Base-by-base conservation (phyloP, 495 filamentous ascomycete species). In the Cryomyces antarcticus region DNA sequence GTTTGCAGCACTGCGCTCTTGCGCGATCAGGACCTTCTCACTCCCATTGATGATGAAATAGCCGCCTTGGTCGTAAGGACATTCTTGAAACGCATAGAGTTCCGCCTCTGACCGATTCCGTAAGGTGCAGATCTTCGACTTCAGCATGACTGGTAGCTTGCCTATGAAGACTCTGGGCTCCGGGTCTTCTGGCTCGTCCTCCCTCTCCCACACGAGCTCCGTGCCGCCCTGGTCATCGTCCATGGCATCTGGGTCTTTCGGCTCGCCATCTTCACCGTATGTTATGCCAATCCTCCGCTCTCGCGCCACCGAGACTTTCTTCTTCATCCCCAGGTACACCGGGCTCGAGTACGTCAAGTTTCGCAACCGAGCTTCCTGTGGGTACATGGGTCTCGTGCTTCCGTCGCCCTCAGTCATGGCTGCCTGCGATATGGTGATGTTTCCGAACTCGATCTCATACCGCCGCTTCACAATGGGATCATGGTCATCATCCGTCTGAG, bases 1-100 rank as follows among this genome's bases (percentile, higher is more conserved):
- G 52, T 96, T 99, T 52, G 87, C 92, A 12, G 92, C 92, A 51
- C 83, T 93, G 28, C 89, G 78, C 59, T 99, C 89, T 59, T 99
- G 89, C 1, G 92, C 92, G 47, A 99, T 96, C 46, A 99, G 60
- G 17, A 99, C 89, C 70, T 99, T 99, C 58, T 99, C 89, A 57
- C 82, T 89, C n/a, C 89, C 89, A 62, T 96, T 99, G 64, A 99
- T 96, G 47, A 99, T 79, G 59, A 99, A 99, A 51, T 99, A 99
- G 44, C 89, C 89, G 39, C 89, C 89, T 49, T 89, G 88, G 54
- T 99, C 89, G 58, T 93, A 96, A 0, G 92, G 89, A 44, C 89
- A 99, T 61, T 99, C 89, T 54, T 88, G 88, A 60, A 82, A 76
- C 7, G 75, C 66, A 53, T 88, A 93, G 1, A 96, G 68, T 12